Conservation (phyloP, 768 basidiomycete genomes). For the Pisolithus microcarpus region DNA sequence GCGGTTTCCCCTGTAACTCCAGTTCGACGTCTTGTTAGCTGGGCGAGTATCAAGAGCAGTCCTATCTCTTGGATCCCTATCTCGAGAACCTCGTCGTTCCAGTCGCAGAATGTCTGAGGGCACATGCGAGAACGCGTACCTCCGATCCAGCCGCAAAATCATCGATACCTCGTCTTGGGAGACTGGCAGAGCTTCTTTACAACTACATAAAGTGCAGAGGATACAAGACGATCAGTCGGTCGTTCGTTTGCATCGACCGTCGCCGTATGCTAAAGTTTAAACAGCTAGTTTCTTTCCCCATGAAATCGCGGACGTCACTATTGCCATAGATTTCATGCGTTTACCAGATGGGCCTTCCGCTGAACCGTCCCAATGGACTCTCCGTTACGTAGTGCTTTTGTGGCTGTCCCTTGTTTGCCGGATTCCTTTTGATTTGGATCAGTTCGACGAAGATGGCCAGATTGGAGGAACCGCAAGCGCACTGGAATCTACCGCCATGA, state of each 20-base stretch:
- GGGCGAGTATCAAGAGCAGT: slow-evolving; percentile 85
- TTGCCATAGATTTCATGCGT: slow-evolving; percentile 62
- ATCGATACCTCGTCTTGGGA: slow-evolving; percentile 37
- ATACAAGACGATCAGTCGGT: slow-evolving; percentile 84
- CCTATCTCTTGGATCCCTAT: slow-evolving; percentile 86
- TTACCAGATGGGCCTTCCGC: slow-evolving; percentile 37
- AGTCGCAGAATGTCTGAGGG: slow-evolving; percentile 57
- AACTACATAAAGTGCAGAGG: slow-evolving; percentile 82
- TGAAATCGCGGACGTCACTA: slow-evolving; percentile 72
- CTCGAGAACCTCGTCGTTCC: slow-evolving; percentile 76
- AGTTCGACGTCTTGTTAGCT: slow-evolving; percentile 42
- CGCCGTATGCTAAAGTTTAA: slow-evolving; percentile 10
- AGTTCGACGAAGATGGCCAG: slow-evolving; percentile 64
- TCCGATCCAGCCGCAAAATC: slow-evolving; percentile 17
- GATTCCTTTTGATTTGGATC: slow-evolving; percentile 85
- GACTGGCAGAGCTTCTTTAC: slow-evolving; percentile 62
- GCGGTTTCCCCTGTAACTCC: neutral
- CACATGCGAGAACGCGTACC: slow-evolving; percentile 40
- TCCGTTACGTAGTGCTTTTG: slow-evolving; percentile 76
- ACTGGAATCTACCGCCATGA: slow-evolving; percentile 54
- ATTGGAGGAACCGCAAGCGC: slow-evolving; percentile 45
- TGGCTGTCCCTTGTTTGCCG: slow-evolving; percentile 95
- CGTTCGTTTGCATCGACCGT: slow-evolving; percentile 4
- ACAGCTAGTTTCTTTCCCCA: slow-evolving; percentile 93
- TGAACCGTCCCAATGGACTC: slow-evolving; percentile 55